Evolutionary conservation across 1,284 basidiomycete genomes (phyloP), one percentile per base, ranked within the genome.

Genomic region (Flammula alnicola): DNA sequence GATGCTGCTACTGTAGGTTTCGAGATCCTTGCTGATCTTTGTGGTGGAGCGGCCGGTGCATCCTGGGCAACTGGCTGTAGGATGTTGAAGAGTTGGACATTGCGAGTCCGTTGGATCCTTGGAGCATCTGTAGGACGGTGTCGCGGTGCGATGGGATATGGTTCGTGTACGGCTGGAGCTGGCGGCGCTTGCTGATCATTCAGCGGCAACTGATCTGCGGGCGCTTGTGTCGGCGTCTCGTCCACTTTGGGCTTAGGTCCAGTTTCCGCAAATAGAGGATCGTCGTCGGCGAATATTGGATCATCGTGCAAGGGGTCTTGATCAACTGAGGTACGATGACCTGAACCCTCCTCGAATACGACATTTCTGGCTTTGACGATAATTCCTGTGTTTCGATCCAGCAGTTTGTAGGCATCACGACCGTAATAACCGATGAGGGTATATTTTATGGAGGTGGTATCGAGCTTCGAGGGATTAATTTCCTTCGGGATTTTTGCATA

Each of bases 401-500:
- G 58, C 3, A 68, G 30, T 6, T 52, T 49, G 36, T 66, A 67
- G 1, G 54, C 52, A 1, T 56, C 57, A 0, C 49, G 41, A 0
- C 52, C 44, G 27, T 49, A 57, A 33, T 64, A 68, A 0, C 64
- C 62, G 14, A 67, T 52, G 20, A 66, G 19, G 4, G 40, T 31
- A 4, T 55, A 56, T 19, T 60, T 58, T 19, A 63, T 22, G 0
- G 59, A 58, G 7, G 54, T 29, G 8, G 57, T 45, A 22, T 56
- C 55, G 2, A 68, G 49, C 35, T 68, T 68, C 0, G 52, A 62
- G 7, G 30, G 39, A 5, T 54, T 48, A 0, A 59, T 40, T 14
- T 65, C 58, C 16, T 55, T 47, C 2, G 60, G 60, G 6, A 67
- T 55, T 26, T 63, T 62, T 5, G 58, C 60, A 38, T 58, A 69